Evolutionary conservation across 1,139 yeast genomes (phyloP).

Genomic region (Suhomyces chickasaworum): DNA sequence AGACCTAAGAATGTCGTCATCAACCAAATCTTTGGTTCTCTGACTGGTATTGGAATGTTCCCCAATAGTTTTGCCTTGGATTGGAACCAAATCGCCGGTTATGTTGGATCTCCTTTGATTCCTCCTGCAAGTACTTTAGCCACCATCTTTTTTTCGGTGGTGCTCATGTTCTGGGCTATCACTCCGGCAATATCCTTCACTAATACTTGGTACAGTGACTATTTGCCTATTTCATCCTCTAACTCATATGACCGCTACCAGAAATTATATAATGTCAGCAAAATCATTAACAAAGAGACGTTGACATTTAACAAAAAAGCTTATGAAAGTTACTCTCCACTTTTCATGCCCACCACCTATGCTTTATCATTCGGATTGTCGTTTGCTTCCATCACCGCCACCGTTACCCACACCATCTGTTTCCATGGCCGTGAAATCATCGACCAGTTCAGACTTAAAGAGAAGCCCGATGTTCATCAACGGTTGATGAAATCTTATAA

Average conservation of each 20-base stretch:
- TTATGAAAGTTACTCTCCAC: constrained; percentile 56
- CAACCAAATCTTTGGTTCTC: constrained; percentile 62
- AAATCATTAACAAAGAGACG: constrained; percentile 42
- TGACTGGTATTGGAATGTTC: constrained; percentile 63
- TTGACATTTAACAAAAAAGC: constrained; percentile 48
- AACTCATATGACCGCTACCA: constrained; percentile 44
- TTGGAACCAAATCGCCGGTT: constrained; percentile 54
- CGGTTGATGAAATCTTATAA: constrained; percentile 60
- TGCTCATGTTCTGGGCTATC: constrained; percentile 42
- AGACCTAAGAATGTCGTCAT: constrained; percentile 46
- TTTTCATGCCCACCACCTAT: constrained; percentile 65
- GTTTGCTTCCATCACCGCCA: constrained; percentile 64
- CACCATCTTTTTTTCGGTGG: constrained; percentile 42
- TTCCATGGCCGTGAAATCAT: constrained; percentile 59
- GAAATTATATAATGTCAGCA: constrained; percentile 35
- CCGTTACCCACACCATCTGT: constrained; percentile 54
- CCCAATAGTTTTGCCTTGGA: constrained; percentile 49
- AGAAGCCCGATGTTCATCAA: constrained; percentile 61
- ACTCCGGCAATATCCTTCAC: constrained; percentile 46
- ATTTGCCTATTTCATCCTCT: constrained; percentile 45
- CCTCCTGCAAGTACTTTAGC: constrained; percentile 64
- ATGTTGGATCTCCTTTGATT: constrained; percentile 65
- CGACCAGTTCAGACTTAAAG: constrained; percentile 44
- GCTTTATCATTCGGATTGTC: constrained; percentile 65
- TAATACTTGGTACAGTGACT: constrained; percentile 47